These are phyloP conservation scores for Diplogelasinospora grovesii DNA, from an alignment of 495 filamentous ascomycete genomes.

Conservation along the genomic window DNA sequence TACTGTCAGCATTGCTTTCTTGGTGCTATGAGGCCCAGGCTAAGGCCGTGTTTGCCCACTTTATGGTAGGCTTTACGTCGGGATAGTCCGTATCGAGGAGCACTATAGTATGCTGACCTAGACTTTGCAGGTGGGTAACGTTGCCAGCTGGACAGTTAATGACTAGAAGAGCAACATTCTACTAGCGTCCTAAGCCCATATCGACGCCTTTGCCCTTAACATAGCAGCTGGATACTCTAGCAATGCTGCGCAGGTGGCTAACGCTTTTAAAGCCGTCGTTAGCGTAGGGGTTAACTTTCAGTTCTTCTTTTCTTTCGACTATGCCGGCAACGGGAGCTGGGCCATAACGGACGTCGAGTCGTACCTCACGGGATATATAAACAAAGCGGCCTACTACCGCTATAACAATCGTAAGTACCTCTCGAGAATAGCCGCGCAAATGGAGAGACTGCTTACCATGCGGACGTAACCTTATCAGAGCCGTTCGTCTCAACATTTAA, in stretches of 20 bases:
- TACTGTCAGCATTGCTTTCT: too few species aligned
- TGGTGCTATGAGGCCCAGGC: slow-evolving; percentile 2
- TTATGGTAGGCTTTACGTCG: slow-evolving; percentile 43
- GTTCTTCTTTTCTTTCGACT: slow-evolving; percentile 2
- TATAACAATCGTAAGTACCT: slow-evolving; percentile 32
- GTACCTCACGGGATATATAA: slow-evolving; percentile 38
- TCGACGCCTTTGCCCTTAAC: slow-evolving; percentile 19
- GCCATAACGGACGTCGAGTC: slow-evolving; percentile 25
- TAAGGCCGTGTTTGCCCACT: slow-evolving; percentile 4
- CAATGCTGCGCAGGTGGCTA: slow-evolving; percentile 18
- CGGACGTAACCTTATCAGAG: too few species aligned
- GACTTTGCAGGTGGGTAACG: slow-evolving; percentile 22
- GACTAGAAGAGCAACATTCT: slow-evolving; percentile 29
- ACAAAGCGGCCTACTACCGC: slow-evolving; percentile 41
- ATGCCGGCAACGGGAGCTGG: slow-evolving; percentile 11
- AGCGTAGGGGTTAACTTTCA: slow-evolving; percentile 8
- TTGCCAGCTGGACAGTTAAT: slow-evolving; percentile 17
- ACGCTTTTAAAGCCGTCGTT: slow-evolving; percentile 26
- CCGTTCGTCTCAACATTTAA: slow-evolving; percentile 1
- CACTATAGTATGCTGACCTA: not conserved
- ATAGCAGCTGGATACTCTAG: slow-evolving; percentile 21
- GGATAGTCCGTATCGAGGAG: too few species aligned
- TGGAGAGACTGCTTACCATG: too few species aligned
- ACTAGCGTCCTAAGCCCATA: slow-evolving; percentile 20
- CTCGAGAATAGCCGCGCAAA: too few species aligned